A percentile compares a stretch with the other conserved stretches of the same genome.
Evolutionary conservation across 1,139 yeast species (phyloP).

Genomic region (Candida buenavistaensis): DNA sequence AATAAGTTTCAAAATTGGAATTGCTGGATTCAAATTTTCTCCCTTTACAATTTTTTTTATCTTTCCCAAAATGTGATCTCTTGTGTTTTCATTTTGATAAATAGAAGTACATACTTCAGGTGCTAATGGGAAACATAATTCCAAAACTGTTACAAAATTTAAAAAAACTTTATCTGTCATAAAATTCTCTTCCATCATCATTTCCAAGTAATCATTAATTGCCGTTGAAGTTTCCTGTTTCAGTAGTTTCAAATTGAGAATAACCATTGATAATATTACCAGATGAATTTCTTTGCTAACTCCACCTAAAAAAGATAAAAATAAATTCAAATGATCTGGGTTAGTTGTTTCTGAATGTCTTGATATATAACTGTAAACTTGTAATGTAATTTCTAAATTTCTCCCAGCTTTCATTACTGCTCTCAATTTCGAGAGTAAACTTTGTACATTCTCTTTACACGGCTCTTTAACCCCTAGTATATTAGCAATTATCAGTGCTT

Average conservation of each 20-base stretch:
- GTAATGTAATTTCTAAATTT: conserved; percentile 14
- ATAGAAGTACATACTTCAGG: conserved; percentile 24
- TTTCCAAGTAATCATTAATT: conserved; percentile 27
- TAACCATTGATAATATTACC: conserved; percentile 24
- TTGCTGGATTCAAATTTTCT: conserved; percentile 1
- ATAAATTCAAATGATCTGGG: conserved; percentile 25
- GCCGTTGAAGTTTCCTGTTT: conserved; percentile 18
- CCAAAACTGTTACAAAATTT: conserved; percentile 23
- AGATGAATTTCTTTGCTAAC: conserved; percentile 17
- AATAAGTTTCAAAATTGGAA: conserved; percentile 24
- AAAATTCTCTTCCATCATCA: conserved; percentile 18
- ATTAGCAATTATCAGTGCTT: conserved; percentile 12
- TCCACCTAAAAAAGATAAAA: conserved; percentile 23
- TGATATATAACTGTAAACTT: conserved; percentile 12
- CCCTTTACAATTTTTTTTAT: neutral
- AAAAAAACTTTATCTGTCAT: conserved; percentile 18
- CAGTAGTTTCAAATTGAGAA: conserved; percentile 23
- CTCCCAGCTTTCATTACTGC: conserved; percentile 10
- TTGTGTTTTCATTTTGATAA: conserved; percentile 22
- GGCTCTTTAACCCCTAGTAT: conserved; percentile 1
- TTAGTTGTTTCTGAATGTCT: conserved; percentile 19
- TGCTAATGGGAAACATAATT: conserved; percentile 25
- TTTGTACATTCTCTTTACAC: conserved; percentile 9
- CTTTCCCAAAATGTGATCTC: conserved; percentile 15
- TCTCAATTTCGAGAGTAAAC: conserved; percentile 17